Percentiles rank a stretch among this genome's conserved stretches.
phyloP scores from a whole-genome alignment of 495 filamentous ascomycete species.

The Tuber borchii region DNA sequence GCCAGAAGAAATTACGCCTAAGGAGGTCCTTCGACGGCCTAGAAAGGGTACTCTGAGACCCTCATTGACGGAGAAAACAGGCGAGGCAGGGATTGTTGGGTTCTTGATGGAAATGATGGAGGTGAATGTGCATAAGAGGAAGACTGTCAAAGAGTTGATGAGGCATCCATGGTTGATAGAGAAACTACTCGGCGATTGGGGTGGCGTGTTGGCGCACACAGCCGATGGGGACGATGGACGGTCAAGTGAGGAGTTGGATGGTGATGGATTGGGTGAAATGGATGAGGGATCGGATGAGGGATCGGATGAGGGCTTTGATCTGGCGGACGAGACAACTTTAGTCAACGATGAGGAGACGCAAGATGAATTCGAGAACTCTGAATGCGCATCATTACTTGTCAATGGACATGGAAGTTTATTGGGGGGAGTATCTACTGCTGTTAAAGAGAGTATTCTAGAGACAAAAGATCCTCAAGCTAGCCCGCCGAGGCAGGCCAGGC shows the following conservation, averaged over 20 bases:
- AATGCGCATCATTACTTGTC: constrained; percentile 4
- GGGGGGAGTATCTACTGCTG: background rate
- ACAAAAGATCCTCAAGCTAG: background rate
- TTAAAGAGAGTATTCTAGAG: background rate
- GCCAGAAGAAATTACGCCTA: background rate
- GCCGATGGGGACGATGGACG: constrained; percentile 5
- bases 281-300: constrained; percentile 6
- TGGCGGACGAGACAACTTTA: background rate
- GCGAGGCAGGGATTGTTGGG: constrained; percentile 9
- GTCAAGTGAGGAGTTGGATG: background rate
- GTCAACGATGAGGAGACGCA: background rate
- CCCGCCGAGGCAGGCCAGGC: background rate
- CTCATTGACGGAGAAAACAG: constrained; percentile 13
- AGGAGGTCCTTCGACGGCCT: background rate
- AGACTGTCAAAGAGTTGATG: constrained; percentile 25
- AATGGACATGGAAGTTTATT: background rate
- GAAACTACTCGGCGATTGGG: constrained; percentile 35
- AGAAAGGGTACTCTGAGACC: constrained; percentile 17
- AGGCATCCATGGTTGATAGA: constrained; percentile 34
- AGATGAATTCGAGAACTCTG: constrained; percentile 1
- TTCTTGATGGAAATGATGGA: constrained; percentile 35
- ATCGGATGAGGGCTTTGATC: constrained; percentile 1
- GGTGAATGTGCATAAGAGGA: constrained; percentile 22
- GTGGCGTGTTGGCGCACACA: constrained; percentile 18
- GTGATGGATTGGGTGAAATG: constrained; percentile 1